Base-by-base conservation (phyloP, 805 yeast species). In the Metschnikowia reukaufii region DNA sequence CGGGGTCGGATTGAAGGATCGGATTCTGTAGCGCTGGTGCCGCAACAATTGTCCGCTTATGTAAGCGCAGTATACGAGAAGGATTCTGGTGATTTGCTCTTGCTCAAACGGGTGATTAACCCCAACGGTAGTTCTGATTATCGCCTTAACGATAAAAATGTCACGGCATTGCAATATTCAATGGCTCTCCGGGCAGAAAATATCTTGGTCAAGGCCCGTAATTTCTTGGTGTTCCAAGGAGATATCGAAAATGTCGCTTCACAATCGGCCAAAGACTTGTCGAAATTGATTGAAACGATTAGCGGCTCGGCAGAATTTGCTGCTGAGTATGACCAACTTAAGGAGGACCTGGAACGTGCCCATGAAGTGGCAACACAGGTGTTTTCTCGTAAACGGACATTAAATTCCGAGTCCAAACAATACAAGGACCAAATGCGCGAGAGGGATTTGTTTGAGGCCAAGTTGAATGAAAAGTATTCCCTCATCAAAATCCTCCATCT, bases 151-250 rank as follows among this genome's bases (percentile, higher is more conserved):
- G 81, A 77, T 33, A 73, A 70, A 47, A 60, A 69, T 0, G 89
- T 83, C 1, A 74, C 86, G 9, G 85, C 86, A 7, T 64, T 73
- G 32, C 84, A 83, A 48, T 94, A 94, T 59, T 60, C 84, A 0
- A 72, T 73, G 40, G 73, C 83, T 1, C 74, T 94, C 59, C 87
- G 85, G 55, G 70, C 73, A 6, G 95, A 92, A 60, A 88, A 88
- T 58, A 89, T 92, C 45, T 68, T 91, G 49, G 86, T 90, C 54
- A 88, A 86, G 61, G 97, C 97, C 0, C 78, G 88, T 61, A 94
- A 94, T 64, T 92, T 92, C 59, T 69, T 94, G 50, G 98, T 94
- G 6, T 90, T 92, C 62, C 99, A 94, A 70, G 98, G 99, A 50
- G 98, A 92, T 62, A 96, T 94, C 42, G 98, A 92, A 63, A 86